Base-by-base conservation (phyloP, 805 yeast species). In the Pichia eremophila region DNA sequence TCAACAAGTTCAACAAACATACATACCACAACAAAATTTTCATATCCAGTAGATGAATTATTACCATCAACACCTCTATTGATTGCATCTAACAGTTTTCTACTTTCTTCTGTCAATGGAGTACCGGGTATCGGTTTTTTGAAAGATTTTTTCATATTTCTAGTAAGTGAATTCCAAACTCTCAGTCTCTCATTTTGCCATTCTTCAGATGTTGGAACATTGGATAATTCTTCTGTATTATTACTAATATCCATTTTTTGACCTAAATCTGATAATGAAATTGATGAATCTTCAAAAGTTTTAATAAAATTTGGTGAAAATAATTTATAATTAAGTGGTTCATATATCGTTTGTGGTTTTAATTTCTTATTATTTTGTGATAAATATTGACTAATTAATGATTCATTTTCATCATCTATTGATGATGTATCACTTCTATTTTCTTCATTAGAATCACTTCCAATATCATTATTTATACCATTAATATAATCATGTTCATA, bases 31-130 rank as follows among this genome's bases (percentile, higher is more conserved):
- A 79, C 79, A 60, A 83, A 86, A 61, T 85, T 79, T 58, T 78
- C 81, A 47, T 74, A 65, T 14, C 76, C 78, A 0, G 83, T 79
- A 28, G 77, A 78, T 31, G 77, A 80, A 31, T 51, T 47, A 19
- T 40, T 45, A 8, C 95, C 95, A 64, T 87, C 95, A 17, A 87
- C 95, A 12, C 95, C 91, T 55, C 95, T 73, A 43, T 76, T 71
- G 42, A 87, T 81, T 45, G 85, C 77, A 63, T 87, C 95, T 40
- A 87, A 64, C 47, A 71, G 61, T 54, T 77, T 77, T 36, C 71
- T 69, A 48, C 77, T 77, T 39, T 78, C 81, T 8, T 69, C 70
- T 11, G 77, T 75, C 59, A 87, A 58, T 22, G 68, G 65, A 2
- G 79, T 66, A n/a, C 83, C 83, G 3, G 95, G 95, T 1, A 72